Conservation (phyloP, 768 basidiomycete species). For the Boletus sp. region DNA sequence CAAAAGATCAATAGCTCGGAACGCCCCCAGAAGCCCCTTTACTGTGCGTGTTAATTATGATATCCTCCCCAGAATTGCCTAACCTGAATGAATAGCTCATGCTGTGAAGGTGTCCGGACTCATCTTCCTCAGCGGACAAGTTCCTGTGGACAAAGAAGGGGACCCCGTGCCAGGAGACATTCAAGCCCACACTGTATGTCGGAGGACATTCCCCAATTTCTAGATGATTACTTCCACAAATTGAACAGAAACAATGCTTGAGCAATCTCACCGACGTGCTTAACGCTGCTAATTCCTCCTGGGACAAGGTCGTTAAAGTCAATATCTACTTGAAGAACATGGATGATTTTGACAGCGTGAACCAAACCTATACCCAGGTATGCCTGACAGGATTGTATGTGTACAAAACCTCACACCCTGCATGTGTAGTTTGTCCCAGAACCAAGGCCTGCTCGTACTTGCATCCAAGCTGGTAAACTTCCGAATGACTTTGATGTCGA, state of each 20-base stretch:
- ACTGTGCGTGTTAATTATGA: slow-evolving; percentile 7
- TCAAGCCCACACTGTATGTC: slow-evolving; percentile 55
- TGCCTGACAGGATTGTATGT: background rate
- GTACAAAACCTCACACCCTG: background rate
- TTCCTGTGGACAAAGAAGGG: slow-evolving; percentile 48
- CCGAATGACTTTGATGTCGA: slow-evolving; percentile 72
- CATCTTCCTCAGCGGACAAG: slow-evolving; percentile 62
- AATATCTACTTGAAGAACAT: slow-evolving; percentile 64
- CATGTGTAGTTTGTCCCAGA: slow-evolving; percentile 41
- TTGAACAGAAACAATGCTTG: slow-evolving; percentile 52
- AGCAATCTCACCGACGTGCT: slow-evolving; percentile 54
- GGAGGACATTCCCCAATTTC: background rate
- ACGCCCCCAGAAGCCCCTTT: slow-evolving; percentile 31
- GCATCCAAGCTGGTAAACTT: slow-evolving; percentile 69
- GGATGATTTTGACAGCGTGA: slow-evolving; percentile 56
- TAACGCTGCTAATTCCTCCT: slow-evolving; percentile 52
- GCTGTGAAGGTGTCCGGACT: slow-evolving; percentile 56
- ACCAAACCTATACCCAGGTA: slow-evolving; percentile 56
- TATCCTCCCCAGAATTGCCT: background rate
- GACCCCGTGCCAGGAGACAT: slow-evolving; percentile 55
- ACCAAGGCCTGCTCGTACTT: slow-evolving; percentile 72
- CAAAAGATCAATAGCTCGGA: slow-evolving; percentile 56
- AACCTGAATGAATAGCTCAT: slow-evolving; percentile 40
- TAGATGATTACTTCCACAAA: background rate
- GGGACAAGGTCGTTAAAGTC: slow-evolving; percentile 57